Conservation (phyloP, 176 grass and related monocot species). For the sorghum (Sorghum bicolor) region Sorghum_bicolor_NCBIv3 NC_012870.2:20774501-20775000, state of each 20-base stretch:
- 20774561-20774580: slow-evolving; percentile 28
- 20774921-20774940: neutral
- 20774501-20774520: slow-evolving; percentile 33
- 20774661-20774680: slow-evolving; percentile 30
- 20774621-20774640: slow-evolving; percentile 35
- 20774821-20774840: slow-evolving; percentile 75
- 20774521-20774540: slow-evolving; percentile 26
- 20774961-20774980: neutral
- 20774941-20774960: slow-evolving; percentile 3
- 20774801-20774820: slow-evolving; percentile 41
- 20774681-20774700: neutral
- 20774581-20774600: slow-evolving; percentile 16
- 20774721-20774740: slow-evolving; percentile 20
- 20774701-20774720: slow-evolving; percentile 38
- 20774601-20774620: slow-evolving; percentile 30
- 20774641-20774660: slow-evolving; percentile 16
- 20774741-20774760: slow-evolving; percentile 5
- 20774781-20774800: slow-evolving; percentile 85
- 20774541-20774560: slow-evolving; percentile 36
- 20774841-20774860: slow-evolving; percentile 25
- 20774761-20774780: slow-evolving; percentile 86
- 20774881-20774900: neutral
- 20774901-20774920: neutral
- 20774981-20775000: neutral
- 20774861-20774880: neutral